Evolutionary conservation across 208 protist species (phyloP), one percentile per base, ranked within the genome.

Genomic region (Jaenimonas drosophilae): DNA sequence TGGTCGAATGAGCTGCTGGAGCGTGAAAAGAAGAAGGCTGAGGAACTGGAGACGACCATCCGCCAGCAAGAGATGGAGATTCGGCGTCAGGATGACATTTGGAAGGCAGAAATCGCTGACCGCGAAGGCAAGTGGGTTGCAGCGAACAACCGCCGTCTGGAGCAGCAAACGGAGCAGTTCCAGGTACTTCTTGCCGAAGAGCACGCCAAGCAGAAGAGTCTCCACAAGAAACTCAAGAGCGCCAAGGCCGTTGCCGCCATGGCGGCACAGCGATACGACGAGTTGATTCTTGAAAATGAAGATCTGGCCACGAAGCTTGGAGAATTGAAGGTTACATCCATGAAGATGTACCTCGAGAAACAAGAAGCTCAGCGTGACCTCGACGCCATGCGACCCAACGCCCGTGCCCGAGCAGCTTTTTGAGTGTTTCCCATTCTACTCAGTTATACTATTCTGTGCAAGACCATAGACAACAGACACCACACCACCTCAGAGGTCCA

Each of bases 201-300:
- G 53, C 87, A 90, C 17, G 60, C 54, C 19, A 82, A 85, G 45
- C 76, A 91, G 51, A 77, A 87, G 40, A 25, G 62, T 32, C 65
- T 91, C 43, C 70, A 81, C 33, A 90, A 94, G 67, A 89, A 90
- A 57, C 54, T 94, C 11, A 94, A 94, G 59, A 74, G 44, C 19
- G 76, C 87, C 52, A 87, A 85, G 65, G 57, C 68, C 1, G 70
- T 63, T 21, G 67, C 87, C 11, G 68, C 72, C 39, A 94, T 91
- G 65, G 77, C 65, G 17, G 82, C 78, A 17, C 87, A 94, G 54
- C 76, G 80, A 28, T 94, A 91, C 59, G 87, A 94, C 53, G 87
- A 94, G 62, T 89, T 94, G 78, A 89, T 94, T 39, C 55, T 94
- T 14, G 82, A 94, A 49, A 94, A 94, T 56, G 87, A 94, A 47